A percentile compares a stretch with the other conserved stretches of the same genome.
These are phyloP conservation scores for Funneliformis geosporum DNA, from an alignment of 192 early-diverging fungal genomes.

Conservation along the genomic window DNA sequence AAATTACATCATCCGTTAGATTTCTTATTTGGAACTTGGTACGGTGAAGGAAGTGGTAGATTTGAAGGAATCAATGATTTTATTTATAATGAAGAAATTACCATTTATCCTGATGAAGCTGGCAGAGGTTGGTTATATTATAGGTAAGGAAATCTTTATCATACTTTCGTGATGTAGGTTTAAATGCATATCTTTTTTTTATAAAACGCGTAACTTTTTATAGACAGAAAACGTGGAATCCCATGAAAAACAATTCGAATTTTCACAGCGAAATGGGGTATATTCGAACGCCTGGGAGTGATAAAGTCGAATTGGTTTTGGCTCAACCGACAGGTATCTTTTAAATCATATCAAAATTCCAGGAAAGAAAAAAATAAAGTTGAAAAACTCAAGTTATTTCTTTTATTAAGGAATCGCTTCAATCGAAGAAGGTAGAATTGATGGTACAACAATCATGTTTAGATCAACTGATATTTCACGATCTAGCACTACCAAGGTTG, in stretches of 20 bases:
- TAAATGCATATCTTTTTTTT: too few relatives aligned
- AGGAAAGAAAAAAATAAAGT: neutral
- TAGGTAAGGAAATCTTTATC: constrained; percentile 3
- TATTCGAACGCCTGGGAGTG: constrained; percentile 16
- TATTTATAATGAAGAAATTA: constrained; percentile 18
- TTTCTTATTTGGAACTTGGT: constrained; percentile 24
- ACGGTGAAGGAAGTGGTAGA: constrained; percentile 3
- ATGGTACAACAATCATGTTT: constrained; percentile 11
- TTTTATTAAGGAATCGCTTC: constrained; percentile 15
- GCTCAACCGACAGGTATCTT: constrained; percentile 21
- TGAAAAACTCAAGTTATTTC: neutral
- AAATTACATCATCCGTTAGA: constrained; percentile 14
- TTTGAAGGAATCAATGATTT: constrained; percentile 20
- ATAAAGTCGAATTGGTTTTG: constrained; percentile 22
- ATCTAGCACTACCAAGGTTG: neutral
- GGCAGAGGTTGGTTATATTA: constrained; percentile 24
- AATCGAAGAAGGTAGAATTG: constrained; percentile 14
- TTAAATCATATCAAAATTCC: neutral
- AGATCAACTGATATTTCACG: neutral
- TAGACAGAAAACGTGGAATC: constrained; percentile 23
- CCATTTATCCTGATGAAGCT: constrained; percentile 26
- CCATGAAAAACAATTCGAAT: constrained; percentile 15
- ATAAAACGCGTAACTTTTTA: neutral
- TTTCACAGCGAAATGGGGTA: constrained; percentile 24
- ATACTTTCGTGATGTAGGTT: too few relatives aligned